These are phyloP conservation scores for Hemileccinum impolitum DNA, from an alignment of 768 basidiomycete genomes.

Conservation along the genomic window DNA sequence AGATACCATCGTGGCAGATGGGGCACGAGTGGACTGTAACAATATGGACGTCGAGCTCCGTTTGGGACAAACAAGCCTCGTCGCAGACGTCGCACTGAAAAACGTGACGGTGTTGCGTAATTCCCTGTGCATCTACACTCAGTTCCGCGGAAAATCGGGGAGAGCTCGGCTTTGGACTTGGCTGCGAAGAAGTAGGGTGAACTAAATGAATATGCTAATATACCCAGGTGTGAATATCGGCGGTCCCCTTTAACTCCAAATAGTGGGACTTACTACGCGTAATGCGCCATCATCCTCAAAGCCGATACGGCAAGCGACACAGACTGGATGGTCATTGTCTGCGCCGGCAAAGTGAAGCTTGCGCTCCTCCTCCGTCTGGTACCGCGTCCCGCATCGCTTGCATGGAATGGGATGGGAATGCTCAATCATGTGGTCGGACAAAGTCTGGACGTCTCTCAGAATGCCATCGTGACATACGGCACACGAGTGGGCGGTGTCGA, in stretches of 20 bases:
- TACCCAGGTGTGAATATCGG: constrained; percentile 8
- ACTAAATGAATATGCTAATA: constrained; percentile 16
- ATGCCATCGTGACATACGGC: constrained; percentile 29
- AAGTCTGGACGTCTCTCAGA: constrained; percentile 21
- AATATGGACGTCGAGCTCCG: constrained; percentile 29
- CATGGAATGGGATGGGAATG: constrained; percentile 28
- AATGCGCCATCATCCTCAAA: constrained; percentile 34
- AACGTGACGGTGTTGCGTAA: neutral
- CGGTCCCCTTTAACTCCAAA: constrained; percentile 5
- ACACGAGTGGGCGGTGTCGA: constrained; percentile 26
- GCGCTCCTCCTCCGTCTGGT: constrained; percentile 35
- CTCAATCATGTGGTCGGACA: constrained; percentile 28
- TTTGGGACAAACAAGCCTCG: constrained; percentile 20
- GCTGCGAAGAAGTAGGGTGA: constrained; percentile 15
- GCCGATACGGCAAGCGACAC: constrained; percentile 31
- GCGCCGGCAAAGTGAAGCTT: constrained; percentile 37
- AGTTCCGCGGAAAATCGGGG: constrained; percentile 9
- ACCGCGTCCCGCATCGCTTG: constrained; percentile 30
- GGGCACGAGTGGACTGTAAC: constrained; percentile 31
- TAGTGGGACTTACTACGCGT: constrained; percentile 24
- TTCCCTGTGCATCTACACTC: constrained; percentile 2
- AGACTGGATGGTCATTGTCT: constrained; percentile 36
- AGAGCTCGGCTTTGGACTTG: constrained; percentile 9
- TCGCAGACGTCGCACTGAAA: constrained; percentile 25
- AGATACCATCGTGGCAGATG: constrained; percentile 31